Evolutionary conservation across 495 filamentous ascomycete species (phyloP), one percentile per base, ranked within the genome.

Genomic region (Chaetomium cochliodes): DNA sequence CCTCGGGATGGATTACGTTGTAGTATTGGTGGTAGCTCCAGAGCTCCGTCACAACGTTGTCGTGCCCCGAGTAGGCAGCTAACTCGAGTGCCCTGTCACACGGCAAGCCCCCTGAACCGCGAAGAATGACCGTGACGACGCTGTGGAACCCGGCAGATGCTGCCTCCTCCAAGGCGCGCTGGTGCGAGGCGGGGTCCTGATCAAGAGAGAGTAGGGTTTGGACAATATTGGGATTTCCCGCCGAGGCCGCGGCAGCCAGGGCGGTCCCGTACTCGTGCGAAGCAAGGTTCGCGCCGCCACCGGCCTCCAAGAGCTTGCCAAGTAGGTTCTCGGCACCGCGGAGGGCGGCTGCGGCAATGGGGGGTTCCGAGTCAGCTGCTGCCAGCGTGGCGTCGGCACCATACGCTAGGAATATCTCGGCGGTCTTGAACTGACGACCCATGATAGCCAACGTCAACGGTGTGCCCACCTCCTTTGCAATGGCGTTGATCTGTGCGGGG

Each of bases 21-120:
- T 50, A 50, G 47, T 50, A 50, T 50, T 50, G 47, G 20, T 50
- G 47, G 22, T 50, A 50, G 20, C 20, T 7, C 47, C 47, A 50
- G 47, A 50, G 47, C 47, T 50, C 47, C 5, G 47, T 23, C 47
- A 50, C 47, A 23, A 50, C 22, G 47, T 23, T 8, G 47, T 50
- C 20, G 20, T 50, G 47, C 20, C 47, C 47, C 47, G 7, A 11
- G 47, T 22, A 50, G 23, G 47, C 47, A 25, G 47, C 47, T 5
- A 50, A 13, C 47, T 50, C 47, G 47, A 50, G 47, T 25, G 47
- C 47, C 20, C 23, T 50, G 47, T 7, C 47, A 50, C 47, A 50
- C 47, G 47, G n/a, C 20, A 50, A 25, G 20, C 47, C 47, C 20
- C 47, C 47, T 8, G 47, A 50, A 12, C 47, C 47, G 22, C 12